phyloP scores from a whole-genome alignment of 768 basidiomycete species.

The Boletus rubroflammeus region DNA sequence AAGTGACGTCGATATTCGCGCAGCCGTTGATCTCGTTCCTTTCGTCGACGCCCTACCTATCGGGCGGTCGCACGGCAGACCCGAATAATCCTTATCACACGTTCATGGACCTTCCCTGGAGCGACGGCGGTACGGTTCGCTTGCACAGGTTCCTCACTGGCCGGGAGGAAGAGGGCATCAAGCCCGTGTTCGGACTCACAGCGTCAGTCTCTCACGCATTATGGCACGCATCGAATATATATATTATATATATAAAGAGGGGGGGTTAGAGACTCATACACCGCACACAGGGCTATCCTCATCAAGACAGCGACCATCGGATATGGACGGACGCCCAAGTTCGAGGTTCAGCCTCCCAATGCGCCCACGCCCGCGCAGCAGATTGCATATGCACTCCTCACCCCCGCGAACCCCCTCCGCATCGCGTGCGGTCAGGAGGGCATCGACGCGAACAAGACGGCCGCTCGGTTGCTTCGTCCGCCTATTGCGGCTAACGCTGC shows the following conservation, averaged over 20 bases:
- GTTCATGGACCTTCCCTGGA: constrained; percentile 49
- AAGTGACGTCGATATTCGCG: constrained; percentile 81
- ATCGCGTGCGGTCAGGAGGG: constrained; percentile 27
- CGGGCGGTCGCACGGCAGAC: constrained; percentile 52
- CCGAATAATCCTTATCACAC: constrained; percentile 56
- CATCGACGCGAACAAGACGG: constrained; percentile 19
- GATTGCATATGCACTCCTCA: constrained; percentile 42
- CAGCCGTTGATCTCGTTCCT: constrained; percentile 79
- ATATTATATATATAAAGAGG: too few relatives aligned
- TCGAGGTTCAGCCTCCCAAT: constrained; percentile 41
- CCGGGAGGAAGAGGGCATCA: constrained; percentile 76
- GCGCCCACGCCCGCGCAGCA: constrained; percentile 40
- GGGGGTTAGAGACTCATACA: background rate
- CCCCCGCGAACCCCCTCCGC: constrained; percentile 20
- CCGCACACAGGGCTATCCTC: constrained; percentile 42
- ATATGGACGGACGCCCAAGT: constrained; percentile 44
- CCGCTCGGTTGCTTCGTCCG: constrained; percentile 14
- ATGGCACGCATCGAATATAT: background rate
- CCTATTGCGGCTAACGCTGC: constrained; percentile 1
- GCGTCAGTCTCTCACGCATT: constrained; percentile 50
- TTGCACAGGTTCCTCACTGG: constrained; percentile 85
- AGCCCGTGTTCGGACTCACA: constrained; percentile 86
- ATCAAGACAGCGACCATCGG: constrained; percentile 49
- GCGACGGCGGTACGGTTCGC: constrained; percentile 40
- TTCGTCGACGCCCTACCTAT: constrained; percentile 53